These are phyloP conservation scores for Phyllostachys edulis DNA, from an alignment of 176 grass and related monocot species.

Conservation along the genomic window DNA sequence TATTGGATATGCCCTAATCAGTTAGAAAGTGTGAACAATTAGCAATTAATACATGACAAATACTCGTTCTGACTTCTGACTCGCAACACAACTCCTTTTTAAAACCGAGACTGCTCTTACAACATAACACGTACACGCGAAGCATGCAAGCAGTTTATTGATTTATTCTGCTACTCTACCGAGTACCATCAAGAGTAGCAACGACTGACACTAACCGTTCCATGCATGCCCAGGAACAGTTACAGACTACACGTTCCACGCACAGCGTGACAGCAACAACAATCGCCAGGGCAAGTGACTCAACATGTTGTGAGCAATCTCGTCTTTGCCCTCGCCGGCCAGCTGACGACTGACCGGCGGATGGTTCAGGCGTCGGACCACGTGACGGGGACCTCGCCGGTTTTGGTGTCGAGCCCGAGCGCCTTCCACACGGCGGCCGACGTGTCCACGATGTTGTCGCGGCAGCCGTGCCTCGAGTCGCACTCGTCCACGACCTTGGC, in stretches of 20 bases:
- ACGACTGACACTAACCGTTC: too few relatives aligned
- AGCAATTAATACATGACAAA: too few relatives aligned
- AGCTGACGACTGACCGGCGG: too few relatives aligned
- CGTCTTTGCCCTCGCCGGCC: not conserved
- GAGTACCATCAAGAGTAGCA: too few relatives aligned
- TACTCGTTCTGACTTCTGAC: too few relatives aligned
- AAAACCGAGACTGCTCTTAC: not conserved
- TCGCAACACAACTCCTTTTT: not conserved
- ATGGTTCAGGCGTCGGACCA: constrained; percentile 42
- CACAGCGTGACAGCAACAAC: not conserved
- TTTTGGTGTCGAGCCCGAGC: constrained; percentile 41
- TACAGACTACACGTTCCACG: not conserved
- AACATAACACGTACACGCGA: not conserved
- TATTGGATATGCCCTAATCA: too few relatives aligned
- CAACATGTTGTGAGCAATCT: not conserved
- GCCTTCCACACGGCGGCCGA: constrained; percentile 43
- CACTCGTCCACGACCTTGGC: constrained; percentile 47
- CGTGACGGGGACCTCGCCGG: constrained; percentile 34
- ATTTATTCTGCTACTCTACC: too few relatives aligned
- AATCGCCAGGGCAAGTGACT: too few relatives aligned
- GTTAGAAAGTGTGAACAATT: too few relatives aligned
- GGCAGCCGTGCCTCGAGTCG: constrained; percentile 31
- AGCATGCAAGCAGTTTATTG: not conserved
- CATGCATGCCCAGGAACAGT: too few relatives aligned
- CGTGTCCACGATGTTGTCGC: constrained; percentile 43